A percentile compares a stretch with the other conserved stretches of the same genome.
These are phyloP conservation scores for Platanthera guangdongensis DNA, from an alignment of 106 monocot genomes.

Conservation along the genomic window DNA sequence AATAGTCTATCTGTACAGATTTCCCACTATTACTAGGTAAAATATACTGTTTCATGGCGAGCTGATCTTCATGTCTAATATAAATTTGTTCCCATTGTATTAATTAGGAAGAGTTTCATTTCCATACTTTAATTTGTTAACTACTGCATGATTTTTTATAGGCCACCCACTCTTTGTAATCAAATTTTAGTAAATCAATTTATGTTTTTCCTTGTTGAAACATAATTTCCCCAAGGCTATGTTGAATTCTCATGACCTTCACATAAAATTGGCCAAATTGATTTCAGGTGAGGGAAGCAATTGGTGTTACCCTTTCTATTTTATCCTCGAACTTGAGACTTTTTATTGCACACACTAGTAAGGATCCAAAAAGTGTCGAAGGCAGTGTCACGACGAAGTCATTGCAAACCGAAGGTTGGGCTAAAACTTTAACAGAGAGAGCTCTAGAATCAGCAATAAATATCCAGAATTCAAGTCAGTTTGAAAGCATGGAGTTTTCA, in stretches of 20 bases:
- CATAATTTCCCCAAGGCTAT: background rate
- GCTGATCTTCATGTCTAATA: background rate
- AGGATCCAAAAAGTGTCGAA: conserved; percentile 4
- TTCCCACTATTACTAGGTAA: background rate
- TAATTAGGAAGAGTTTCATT: background rate
- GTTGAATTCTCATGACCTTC: background rate
- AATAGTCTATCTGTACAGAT: background rate
- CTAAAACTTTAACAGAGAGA: conserved; percentile 34
- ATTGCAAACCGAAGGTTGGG: conserved; percentile 41
- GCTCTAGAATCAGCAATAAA: conserved; percentile 51
- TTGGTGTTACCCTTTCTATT: conserved; percentile 65
- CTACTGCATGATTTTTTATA: background rate
- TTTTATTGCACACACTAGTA: conserved; percentile 18
- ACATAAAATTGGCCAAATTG: conserved; percentile 5
- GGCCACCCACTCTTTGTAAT: conserved; percentile 1
- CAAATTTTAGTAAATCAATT: background rate
- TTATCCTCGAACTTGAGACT: conserved; percentile 74
- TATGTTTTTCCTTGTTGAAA: background rate
- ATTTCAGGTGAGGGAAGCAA: conserved; percentile 79
- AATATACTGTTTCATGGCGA: background rate
- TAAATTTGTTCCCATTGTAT: background rate
- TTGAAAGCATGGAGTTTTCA: conserved; percentile 25
- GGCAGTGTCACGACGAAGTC: conserved; percentile 21
- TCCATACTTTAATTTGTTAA: background rate
- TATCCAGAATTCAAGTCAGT: conserved; percentile 64